Base-by-base conservation (phyloP, 2,329 filamentous ascomycete genomes). In the Acrodontium crateriforme region DNA sequence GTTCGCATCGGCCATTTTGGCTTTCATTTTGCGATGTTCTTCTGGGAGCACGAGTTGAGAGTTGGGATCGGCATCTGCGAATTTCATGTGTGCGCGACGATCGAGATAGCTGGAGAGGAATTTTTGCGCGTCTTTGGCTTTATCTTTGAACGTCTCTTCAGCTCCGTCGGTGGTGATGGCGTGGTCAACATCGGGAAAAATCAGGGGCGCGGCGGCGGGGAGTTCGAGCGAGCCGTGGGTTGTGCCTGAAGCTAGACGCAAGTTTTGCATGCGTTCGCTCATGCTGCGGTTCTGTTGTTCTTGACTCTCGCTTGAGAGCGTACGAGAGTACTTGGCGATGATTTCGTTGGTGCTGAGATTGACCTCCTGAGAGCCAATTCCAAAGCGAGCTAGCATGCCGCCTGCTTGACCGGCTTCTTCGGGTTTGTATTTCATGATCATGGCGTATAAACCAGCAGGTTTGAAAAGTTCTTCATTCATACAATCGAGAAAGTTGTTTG, bases 401-500 rank as follows among this genome's bases (percentile, higher is more conserved):
- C 15, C 7, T 19, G 19, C n/a, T 8, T 32, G 20, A 19, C 41
- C 25, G 9, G 44, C 39, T 3, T 30, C 32, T 5, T 47, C 38
- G 1, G 44, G 23, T 18, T 49, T 50, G 35, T 49, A 52, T 20
- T 44, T 47, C 26, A 74, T 60, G 19, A 76, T 54, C 12, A 69
- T 51, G 34, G 58, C 63, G 46, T 63, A 67, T 0, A 74, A 55
- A 0, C 70, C 70, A 2, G 59, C 59, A 0, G 71, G 69, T 25
- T 56, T 59, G 45, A 75, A 76, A 33, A 71, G 61, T 3, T 65
- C 55, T 6, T 61, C 54, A 40, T 74, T 75, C 39, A 71, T 58
- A 18, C 55, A 49, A 37, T 71, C 60, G 10, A 76, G 56, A 41
- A 69, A 74, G 0, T 44, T 51, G 39, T 71, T 73, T 0, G 63